A percentile compares a stretch with the other conserved stretches of the same genome.
phyloP scores from a whole-genome alignment of 148 eudicot species.

The Amaranthus hypochondriacus region DNA sequence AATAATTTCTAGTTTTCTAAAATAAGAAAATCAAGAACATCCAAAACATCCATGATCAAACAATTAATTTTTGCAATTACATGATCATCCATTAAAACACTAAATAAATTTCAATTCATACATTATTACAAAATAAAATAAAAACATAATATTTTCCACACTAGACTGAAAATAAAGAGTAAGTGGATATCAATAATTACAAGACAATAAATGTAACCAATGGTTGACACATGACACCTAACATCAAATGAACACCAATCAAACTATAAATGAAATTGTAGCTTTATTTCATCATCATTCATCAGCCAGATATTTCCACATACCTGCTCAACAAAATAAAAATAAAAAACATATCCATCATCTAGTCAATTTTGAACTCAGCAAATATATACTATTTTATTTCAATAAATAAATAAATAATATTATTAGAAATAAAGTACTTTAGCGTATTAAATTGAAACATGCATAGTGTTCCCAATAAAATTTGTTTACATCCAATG shows the following conservation, averaged over 20 bases:
- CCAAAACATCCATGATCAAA: background rate
- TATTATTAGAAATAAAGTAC: background rate
- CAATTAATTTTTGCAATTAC: background rate
- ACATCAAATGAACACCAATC: background rate
- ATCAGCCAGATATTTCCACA: background rate
- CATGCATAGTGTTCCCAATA: too few relatives aligned
- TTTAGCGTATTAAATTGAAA: too few relatives aligned
- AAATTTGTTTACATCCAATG: too few relatives aligned
- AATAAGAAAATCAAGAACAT: background rate
- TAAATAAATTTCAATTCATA: background rate
- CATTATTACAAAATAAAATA: background rate
- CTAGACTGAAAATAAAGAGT: background rate
- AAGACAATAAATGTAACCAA: background rate
- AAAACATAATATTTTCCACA: background rate
- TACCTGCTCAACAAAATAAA: background rate
- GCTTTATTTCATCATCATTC: background rate
- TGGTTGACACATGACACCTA: too few relatives aligned
- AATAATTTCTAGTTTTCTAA: too few relatives aligned
- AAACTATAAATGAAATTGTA: background rate
- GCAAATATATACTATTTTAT: background rate
- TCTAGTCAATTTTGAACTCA: background rate
- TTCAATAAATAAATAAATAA: background rate
- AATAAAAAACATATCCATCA: background rate
- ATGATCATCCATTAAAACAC: background rate
- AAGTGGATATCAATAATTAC: background rate